These are phyloP conservation scores for Scheffersomyces insectosa DNA, from an alignment of 1,139 yeast genomes.

Conservation along the genomic window DNA sequence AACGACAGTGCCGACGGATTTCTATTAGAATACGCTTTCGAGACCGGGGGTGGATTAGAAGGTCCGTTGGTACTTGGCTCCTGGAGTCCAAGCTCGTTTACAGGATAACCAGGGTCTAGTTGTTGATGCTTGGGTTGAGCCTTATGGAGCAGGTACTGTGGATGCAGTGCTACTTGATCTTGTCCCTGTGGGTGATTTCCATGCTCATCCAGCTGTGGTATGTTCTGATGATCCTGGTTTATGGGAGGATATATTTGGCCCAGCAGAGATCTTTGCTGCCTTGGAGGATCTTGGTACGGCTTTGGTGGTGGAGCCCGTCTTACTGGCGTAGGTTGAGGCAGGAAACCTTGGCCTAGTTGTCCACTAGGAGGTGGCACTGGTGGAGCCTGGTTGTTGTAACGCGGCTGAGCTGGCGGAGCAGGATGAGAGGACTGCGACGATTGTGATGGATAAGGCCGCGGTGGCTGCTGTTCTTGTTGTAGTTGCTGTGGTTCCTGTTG, in stretches of 20 bases:
- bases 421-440: no score
- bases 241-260: constrained; percentile 6
- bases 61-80: background rate
- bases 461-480: constrained; percentile 8
- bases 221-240: background rate
- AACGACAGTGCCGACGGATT: background rate
- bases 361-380: background rate
- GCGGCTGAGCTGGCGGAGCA: no score
- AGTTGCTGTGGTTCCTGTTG: constrained; percentile 8
- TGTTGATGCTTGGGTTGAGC: background rate
- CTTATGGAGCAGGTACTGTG: background rate
- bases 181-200: background rate
- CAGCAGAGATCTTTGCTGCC: constrained; percentile 12
- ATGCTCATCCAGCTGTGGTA: constrained; percentile 7
- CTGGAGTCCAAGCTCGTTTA: background rate
- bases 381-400: constrained; percentile 1
- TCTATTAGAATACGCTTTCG: no score
- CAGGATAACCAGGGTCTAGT: background rate
- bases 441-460: constrained; percentile 5
- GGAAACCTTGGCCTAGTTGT: no score
- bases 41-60: no score
- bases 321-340: no score
- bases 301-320: no score
- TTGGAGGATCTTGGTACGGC: constrained; percentile 2
- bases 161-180: background rate